Evolutionary conservation across 1,139 yeast genomes (phyloP), one percentile per base, ranked within the genome.

Genomic region (Arxiozyma slooffiae): DNA sequence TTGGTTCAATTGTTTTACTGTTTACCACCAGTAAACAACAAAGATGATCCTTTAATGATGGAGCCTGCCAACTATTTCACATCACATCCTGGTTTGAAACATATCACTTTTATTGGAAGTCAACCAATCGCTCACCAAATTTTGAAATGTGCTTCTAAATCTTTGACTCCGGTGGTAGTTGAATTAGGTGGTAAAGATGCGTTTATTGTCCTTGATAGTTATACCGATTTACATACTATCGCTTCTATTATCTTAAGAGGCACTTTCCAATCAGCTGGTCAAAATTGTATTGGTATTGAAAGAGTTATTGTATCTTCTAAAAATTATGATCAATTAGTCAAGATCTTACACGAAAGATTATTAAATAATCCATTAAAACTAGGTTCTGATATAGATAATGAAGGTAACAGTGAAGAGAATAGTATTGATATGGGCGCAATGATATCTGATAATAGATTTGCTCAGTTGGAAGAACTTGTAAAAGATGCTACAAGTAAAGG

Each of bases 151-250:
- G 97, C 97, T 2, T 78, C 96, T 38, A 79, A 80, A 55, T 78
- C 85, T 22, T 72, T 92, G 60, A 89, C 95, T 0, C 98, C 97
- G 0, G 89, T 92, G 49, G 97, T 90, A 37, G 90, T 88, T 7
- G 98, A 92, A 67, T 74, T 92, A 37, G 98, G 98, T 38, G 98
- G 98, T 22, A 92, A 92, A 64, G 98, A 92, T 67, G 85, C 97
- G 0, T 79, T 88, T 34, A 75, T 92, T 52, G 90, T 89, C 3
- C 75, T 92, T 59, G 96, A 90, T 62, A 85, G 83, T 56, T 81
- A 77, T 40, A 30, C 34, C 23, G 76, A 80, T 55, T 57, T 80
- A 41, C 67, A 75, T 7, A 78, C 81, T 0, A 73, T 92, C 41
- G 80, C 96, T 0, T 86, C 96, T 7, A 82, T 88, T 34, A 76